Base-by-base conservation (phyloP, 2,329 filamentous ascomycete species). In the Paraconiothyrium brasiliense region DNA sequence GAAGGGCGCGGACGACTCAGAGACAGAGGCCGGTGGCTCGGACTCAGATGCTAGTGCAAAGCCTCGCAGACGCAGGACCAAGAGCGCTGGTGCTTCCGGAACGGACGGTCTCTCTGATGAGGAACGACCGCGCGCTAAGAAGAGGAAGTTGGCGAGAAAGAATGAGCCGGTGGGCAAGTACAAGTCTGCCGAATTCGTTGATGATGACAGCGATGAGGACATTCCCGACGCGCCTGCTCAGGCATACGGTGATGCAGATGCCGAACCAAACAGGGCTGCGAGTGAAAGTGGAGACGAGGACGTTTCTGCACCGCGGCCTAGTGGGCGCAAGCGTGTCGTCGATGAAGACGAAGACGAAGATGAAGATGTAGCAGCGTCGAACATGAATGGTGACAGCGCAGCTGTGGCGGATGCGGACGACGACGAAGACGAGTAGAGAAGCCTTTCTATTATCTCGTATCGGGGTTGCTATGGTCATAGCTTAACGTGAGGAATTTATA, bases 111-210 rank as follows among this genome's bases (percentile, higher is more conserved):
- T 74, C 0, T 72, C 82, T 75, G 90, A 90, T 78, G 88, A 87
- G 61, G 83, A 85, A 60, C 85, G 86, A 24, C 89, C 80, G 22
- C 79, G 79, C 57, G 86, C 86, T 80, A 89, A 89, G 81, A 85
- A 86, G 74, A 83, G 87, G 76, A 85, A 85, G 71, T 71, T 89
- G 56, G 86, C 88, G 68, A 79, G 86, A 61, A 86, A 86, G 72
- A 67, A 76, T 68, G 72, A 76, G 58, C 70, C 71, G 0, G 51
- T 74, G 70, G 79, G 78, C 76, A 96, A 97, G 79, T 97, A 87
- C 84, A 97, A 97, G 85, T 94, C 91, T 54, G 89, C 87, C 1
- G 93, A 97, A 79, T 87, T 93, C 32, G 90, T 92, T 48, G 91
- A 94, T 65, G 92, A 90, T 63, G 90, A 92, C n/a, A 71, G 68